phyloP scores from a whole-genome alignment of 306 rosid species.

The Mimosa bimucronata region DNA sequence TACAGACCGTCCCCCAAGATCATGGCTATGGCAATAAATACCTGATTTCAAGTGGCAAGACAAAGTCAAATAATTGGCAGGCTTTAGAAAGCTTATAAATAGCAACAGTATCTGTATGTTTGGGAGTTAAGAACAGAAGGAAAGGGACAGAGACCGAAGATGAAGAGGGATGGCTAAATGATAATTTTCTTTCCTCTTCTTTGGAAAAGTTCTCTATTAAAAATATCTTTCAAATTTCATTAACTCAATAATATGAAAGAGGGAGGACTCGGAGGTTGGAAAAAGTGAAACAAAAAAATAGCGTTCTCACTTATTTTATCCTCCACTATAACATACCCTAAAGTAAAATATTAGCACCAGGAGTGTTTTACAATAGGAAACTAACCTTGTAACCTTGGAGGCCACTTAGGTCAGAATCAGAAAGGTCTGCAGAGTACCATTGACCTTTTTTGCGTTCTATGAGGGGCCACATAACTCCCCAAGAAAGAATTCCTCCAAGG shows the following conservation, averaged over 20 bases:
- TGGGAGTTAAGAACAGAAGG: background rate
- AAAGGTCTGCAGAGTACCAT: slow-evolving; percentile 40
- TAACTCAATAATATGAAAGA: background rate
- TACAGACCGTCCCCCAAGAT: slow-evolving; percentile 62
- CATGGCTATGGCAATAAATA: slow-evolving; percentile 57
- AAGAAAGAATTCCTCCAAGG: slow-evolving; percentile 62
- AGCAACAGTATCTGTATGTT: background rate
- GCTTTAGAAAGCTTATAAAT: background rate
- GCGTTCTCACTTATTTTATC: background rate
- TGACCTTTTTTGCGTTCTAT: slow-evolving; percentile 47
- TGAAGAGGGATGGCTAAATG: background rate
- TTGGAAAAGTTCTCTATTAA: background rate
- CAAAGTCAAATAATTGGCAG: background rate
- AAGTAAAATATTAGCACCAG: background rate
- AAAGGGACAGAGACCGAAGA: background rate
- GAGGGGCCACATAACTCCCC: slow-evolving; percentile 66
- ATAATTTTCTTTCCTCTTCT: background rate
- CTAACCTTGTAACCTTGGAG: slow-evolving; percentile 61
- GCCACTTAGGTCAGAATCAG: slow-evolving; percentile 37
- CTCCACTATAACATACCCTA: background rate
- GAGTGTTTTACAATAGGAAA: slow-evolving; percentile 28
- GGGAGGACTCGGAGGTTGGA: background rate
- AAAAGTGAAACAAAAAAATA: background rate
- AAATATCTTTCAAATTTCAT: background rate
- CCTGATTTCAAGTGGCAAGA: slow-evolving; percentile 36